Conservation (phyloP, 768 basidiomycete species). For the Suillus subaureus region DNA sequence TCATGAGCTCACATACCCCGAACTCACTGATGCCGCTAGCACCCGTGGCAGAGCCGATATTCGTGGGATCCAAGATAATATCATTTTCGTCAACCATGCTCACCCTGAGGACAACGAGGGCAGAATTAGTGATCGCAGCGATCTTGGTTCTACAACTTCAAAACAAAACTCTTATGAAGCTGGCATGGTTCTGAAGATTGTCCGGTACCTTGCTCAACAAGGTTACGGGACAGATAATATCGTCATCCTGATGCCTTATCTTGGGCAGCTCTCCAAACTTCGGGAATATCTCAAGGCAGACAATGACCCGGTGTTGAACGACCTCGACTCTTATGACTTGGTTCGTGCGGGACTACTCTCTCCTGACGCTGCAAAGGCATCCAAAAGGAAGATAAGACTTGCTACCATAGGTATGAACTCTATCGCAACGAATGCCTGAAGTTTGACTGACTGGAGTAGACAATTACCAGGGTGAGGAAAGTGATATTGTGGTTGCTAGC, state of each 20-base stretch:
- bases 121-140: constrained; percentile 42
- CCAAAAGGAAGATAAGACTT: constrained; percentile 49
- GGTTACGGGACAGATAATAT: constrained; percentile 60
- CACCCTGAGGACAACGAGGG: constrained; percentile 50
- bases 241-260: constrained; percentile 63
- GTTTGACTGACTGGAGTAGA: constrained; percentile 36
- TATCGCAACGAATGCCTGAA: neutral
- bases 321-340: constrained; percentile 58
- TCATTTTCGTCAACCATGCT: constrained; percentile 58
- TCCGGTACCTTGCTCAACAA: constrained; percentile 62
- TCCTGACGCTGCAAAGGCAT: constrained; percentile 40
- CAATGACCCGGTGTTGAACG: constrained; percentile 60
- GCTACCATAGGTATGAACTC: constrained; percentile 58
- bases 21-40: constrained; percentile 50
- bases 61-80: constrained; percentile 52
- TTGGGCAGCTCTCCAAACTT: constrained; percentile 57
- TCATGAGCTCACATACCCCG: constrained; percentile 59
- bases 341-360: constrained; percentile 54
- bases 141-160: constrained; percentile 46
- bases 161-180: constrained; percentile 60
- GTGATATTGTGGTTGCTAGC: constrained; percentile 58
- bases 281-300: constrained; percentile 39
- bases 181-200: constrained; percentile 59
- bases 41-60: constrained; percentile 50
- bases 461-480: constrained; percentile 74